Base-by-base conservation (phyloP, 2,329 filamentous ascomycete species). In the Talaromyces albobiverticillius region DNA sequence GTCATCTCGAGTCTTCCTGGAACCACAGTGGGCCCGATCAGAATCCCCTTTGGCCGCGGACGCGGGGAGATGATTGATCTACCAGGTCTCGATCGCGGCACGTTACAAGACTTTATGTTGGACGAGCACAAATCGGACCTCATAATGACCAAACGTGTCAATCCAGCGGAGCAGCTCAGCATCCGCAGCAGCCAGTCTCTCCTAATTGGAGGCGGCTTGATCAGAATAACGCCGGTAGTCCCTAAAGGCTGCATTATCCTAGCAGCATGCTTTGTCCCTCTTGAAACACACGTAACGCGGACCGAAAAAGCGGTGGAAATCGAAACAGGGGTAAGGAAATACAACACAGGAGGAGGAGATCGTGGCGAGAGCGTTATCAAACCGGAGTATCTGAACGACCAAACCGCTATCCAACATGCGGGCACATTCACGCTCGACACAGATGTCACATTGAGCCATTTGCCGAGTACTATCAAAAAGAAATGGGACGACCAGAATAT, bases 11-110 rank as follows among this genome's bases (percentile, higher is more conserved):
- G 89, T 4, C 79, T 96, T 2, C 90, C 94, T 0, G 94, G 95
- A 9, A 99, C 94, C 0, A 99, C 94, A 1, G 94, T 92, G 2
- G 95, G 91, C 0, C 94, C 94, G 0, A 97, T 99, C 61, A 87
- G 94, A 25, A 84, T 97, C 16, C 90, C 91, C 0, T 99, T 94
- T 66, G 92, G 92, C 43, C 84, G 84, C 56, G 88, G 89, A 22
- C 88, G 84, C 64, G 94, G 94, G 53, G 95, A 99, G 70, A 79
- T 99, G 31, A 90, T 99, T 63, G 94, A 99, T 67, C 79, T 99
- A 13, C 94, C 94, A 0, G 94, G 94, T 0, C 76, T 99, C 31
- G 82, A 86, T 8, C 85, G 94, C 43, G 86, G 84, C 23, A 82
- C 85, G 14, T 76, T 97, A 6, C 86, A 90, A 46, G 72, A 82